Evolutionary conservation across 768 basidiomycete genomes (phyloP).

Genomic region (Hirschioporus abietinus): DNA sequence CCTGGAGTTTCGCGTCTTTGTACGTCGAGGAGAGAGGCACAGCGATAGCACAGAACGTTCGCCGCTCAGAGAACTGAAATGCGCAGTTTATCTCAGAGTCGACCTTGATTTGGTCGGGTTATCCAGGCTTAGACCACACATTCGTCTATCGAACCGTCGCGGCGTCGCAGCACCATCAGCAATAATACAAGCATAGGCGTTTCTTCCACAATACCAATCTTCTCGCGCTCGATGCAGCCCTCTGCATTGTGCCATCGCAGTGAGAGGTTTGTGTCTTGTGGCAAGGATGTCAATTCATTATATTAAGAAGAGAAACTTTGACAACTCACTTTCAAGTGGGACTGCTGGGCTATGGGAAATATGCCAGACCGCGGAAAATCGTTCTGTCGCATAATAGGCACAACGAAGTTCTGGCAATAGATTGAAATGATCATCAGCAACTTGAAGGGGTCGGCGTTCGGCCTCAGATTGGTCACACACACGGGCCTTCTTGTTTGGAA

Average conservation of each 20-base stretch:
- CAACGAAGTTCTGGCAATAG: neutral
- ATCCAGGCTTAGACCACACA: neutral
- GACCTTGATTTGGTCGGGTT: neutral
- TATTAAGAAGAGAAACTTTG: neutral
- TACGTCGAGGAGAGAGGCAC: too few species aligned
- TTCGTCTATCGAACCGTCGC: conserved; percentile 17
- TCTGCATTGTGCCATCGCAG: conserved; percentile 23
- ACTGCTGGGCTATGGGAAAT: neutral
- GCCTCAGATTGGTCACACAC: too few species aligned
- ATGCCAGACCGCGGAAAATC: neutral
- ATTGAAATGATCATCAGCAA: neutral
- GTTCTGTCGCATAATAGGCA: neutral
- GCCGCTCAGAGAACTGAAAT: neutral
- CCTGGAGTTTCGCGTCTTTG: neutral
- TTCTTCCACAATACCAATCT: conserved; percentile 20
- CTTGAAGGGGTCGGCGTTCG: too few species aligned
- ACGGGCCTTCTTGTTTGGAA: too few species aligned
- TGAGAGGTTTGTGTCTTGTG: neutral
- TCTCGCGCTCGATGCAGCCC: conserved; percentile 21
- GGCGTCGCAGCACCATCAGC: conserved; percentile 22
- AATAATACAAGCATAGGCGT: conserved; percentile 22
- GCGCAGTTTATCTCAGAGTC: neutral
- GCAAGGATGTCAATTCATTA: neutral
- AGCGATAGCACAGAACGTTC: neutral
- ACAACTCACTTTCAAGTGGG: neutral